These are phyloP conservation scores for Penicillium sp. DNA, from an alignment of 2,329 filamentous ascomycete genomes.

Conservation along the genomic window DNA sequence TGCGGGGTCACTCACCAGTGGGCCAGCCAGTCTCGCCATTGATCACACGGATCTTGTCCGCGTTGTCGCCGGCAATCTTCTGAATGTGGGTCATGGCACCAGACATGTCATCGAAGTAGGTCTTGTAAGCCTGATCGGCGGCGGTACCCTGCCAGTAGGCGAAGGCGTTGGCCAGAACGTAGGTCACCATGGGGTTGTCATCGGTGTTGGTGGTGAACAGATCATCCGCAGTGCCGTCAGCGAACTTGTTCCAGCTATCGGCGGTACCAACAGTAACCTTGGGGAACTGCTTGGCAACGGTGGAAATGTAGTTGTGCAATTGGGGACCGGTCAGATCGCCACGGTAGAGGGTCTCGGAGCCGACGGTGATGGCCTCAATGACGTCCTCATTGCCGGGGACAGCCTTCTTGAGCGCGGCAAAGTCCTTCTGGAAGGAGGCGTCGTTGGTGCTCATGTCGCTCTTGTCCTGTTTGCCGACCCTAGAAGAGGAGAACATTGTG, in stretches of 20 bases:
- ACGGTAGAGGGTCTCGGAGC: constrained; percentile 72
- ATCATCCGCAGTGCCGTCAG: constrained; percentile 67
- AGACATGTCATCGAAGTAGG: constrained; percentile 69
- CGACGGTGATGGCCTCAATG: constrained; percentile 71
- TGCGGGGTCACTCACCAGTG: constrained; percentile 47
- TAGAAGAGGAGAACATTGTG: constrained; percentile 2
- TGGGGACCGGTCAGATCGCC: constrained; percentile 65
- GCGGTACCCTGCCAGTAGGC: constrained; percentile 71
- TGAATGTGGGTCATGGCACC: constrained; percentile 68
- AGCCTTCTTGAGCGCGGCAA: constrained; percentile 57
- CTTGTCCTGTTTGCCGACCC: constrained; percentile 27
- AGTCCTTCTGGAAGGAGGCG: constrained; percentile 65
- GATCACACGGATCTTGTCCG: constrained; percentile 64
- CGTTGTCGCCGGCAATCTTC: constrained; percentile 56
- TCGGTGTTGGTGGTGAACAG: constrained; percentile 54
- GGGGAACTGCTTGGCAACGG: constrained; percentile 61
- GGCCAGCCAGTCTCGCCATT: constrained; percentile 73
- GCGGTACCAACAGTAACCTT: constrained; percentile 66
- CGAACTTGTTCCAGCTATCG: constrained; percentile 73
- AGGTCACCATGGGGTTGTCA: constrained; percentile 57
- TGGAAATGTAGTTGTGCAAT: constrained; percentile 64
- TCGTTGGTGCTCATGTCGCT: constrained; percentile 42
- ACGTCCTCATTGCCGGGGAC: constrained; percentile 56
- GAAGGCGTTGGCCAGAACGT: constrained; percentile 70
- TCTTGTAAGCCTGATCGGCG: constrained; percentile 61